phyloP scores from a whole-genome alignment of 2,329 filamentous ascomycete genomes.

The Biscogniauxia sp. region DNA sequence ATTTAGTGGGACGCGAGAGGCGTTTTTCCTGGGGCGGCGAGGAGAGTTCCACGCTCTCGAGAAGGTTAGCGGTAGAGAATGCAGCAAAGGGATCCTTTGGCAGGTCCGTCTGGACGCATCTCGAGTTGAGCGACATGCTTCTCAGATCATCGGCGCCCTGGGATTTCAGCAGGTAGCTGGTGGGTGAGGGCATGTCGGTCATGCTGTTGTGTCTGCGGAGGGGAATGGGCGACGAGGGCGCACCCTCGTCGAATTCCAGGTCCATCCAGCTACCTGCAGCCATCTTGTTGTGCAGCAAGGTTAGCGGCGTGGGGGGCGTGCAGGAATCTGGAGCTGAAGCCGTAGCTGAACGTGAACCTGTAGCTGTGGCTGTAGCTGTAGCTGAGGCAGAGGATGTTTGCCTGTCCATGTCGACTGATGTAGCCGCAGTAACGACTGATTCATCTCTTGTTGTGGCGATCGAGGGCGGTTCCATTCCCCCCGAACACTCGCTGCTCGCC shows the following conservation, averaged over 20 bases:
- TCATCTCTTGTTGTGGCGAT: slow-evolving; percentile 33
- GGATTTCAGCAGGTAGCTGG: slow-evolving; percentile 9
- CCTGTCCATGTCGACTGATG: slow-evolving; percentile 38
- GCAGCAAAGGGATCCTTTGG: slow-evolving; percentile 9
- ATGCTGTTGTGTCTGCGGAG: slow-evolving; percentile 27
- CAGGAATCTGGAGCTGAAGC: slow-evolving; percentile 4
- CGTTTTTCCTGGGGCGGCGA: slow-evolving; percentile 4
- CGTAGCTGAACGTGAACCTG: neutral
- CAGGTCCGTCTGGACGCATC: slow-evolving; percentile 7
- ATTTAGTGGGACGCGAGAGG: slow-evolving; percentile 12
- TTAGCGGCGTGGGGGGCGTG: slow-evolving; percentile 18
- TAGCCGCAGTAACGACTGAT: slow-evolving; percentile 40
- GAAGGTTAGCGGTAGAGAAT: slow-evolving; percentile 9
- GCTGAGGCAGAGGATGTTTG: slow-evolving; percentile 20
- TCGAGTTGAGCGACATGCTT: slow-evolving; percentile 23
- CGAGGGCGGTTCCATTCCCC: slow-evolving; percentile 33
- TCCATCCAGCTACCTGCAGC: slow-evolving; percentile 32
- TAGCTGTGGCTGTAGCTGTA: neutral
- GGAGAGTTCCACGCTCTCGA: slow-evolving; percentile 1
- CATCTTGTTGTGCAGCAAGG: slow-evolving; percentile 18
- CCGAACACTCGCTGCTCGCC: slow-evolving; percentile 36
- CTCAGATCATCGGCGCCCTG: slow-evolving; percentile 16
- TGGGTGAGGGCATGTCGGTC: slow-evolving; percentile 19
- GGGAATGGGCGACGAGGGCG: slow-evolving; percentile 12
- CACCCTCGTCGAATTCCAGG: slow-evolving; percentile 23